Conservation (phyloP, 169 alveolate genomes). For the Theileria orientalis region DNA sequence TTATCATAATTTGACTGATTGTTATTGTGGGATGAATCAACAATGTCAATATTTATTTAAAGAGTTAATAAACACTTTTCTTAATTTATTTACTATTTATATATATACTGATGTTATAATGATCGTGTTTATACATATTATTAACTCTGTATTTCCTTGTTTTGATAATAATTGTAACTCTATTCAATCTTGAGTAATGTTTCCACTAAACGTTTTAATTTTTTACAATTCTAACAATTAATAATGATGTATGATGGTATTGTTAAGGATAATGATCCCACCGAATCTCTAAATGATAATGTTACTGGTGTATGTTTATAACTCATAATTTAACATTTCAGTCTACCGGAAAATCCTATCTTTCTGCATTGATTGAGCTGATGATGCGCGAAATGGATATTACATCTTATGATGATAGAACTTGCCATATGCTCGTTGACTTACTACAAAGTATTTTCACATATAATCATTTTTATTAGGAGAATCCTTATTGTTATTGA, state of each 20-base stretch:
- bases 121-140: no score
- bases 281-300: background rate
- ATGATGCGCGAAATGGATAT: conserved; percentile 50
- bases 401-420: conserved; percentile 26
- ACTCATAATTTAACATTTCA: background rate
- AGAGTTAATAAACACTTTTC: no score
- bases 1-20: no score
- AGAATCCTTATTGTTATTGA: conserved; percentile 40
- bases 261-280: background rate
- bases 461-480: conserved; percentile 16
- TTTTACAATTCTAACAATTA: background rate
- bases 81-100: no score
- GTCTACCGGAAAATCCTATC: conserved; percentile 30
- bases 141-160: no score
- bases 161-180: no score
- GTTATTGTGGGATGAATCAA: no score
- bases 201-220: no score
- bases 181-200: no score
- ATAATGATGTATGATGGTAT: background rate
- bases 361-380: conserved; percentile 36
- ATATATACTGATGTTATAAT: no score
- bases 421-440: conserved; percentile 63
- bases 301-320: conserved; percentile 1
- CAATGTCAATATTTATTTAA: no score
- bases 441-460: conserved; percentile 42